These are phyloP conservation scores for Emericellopsis terricola DNA, from an alignment of 495 filamentous ascomycete species.

Conservation along the genomic window DNA sequence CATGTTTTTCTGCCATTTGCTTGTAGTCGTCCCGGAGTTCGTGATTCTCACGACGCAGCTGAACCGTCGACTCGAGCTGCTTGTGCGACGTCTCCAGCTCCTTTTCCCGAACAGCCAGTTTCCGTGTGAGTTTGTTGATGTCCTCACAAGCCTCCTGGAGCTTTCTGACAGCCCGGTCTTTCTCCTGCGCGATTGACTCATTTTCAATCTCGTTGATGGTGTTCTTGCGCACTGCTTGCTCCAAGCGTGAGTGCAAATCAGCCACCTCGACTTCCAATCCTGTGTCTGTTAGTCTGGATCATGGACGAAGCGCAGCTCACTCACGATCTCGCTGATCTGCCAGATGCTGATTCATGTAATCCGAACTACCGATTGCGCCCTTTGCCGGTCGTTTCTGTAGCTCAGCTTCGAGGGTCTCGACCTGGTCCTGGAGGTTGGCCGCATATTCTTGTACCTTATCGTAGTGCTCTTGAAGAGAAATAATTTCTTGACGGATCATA, in stretches of 20 bases:
- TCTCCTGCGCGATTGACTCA: slow-evolving; percentile 23
- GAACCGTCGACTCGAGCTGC: slow-evolving; percentile 14
- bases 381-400: slow-evolving; percentile 19
- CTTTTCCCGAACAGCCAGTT: slow-evolving; percentile 7
- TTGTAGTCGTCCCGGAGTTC: slow-evolving; percentile 6
- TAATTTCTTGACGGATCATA: slow-evolving; percentile 34
- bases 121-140: slow-evolving; percentile 16
- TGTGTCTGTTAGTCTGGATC: slow-evolving; percentile 3
- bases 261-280: slow-evolving; percentile 25
- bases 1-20: neutral
- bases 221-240: slow-evolving; percentile 26
- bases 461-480: slow-evolving; percentile 29
- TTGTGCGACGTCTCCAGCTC: slow-evolving; percentile 20
- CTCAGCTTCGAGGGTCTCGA: slow-evolving; percentile 22
- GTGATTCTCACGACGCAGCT: slow-evolving; percentile 15
- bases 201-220: slow-evolving; percentile 27
- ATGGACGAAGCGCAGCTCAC: neutral
- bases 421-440: slow-evolving; percentile 25
- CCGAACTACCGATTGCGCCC: slow-evolving; percentile 21
- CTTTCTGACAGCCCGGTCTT: slow-evolving; percentile 25
- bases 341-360: slow-evolving; percentile 17
- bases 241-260: slow-evolving; percentile 20
- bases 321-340: slow-evolving; percentile 12
- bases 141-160: slow-evolving; percentile 21
- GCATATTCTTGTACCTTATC: slow-evolving; percentile 28